Percentiles rank a stretch among this genome's conserved stretches.
Conservation (phyloP, 2,329 filamentous ascomycete species). For the Elsinoe batatas region DNA sequence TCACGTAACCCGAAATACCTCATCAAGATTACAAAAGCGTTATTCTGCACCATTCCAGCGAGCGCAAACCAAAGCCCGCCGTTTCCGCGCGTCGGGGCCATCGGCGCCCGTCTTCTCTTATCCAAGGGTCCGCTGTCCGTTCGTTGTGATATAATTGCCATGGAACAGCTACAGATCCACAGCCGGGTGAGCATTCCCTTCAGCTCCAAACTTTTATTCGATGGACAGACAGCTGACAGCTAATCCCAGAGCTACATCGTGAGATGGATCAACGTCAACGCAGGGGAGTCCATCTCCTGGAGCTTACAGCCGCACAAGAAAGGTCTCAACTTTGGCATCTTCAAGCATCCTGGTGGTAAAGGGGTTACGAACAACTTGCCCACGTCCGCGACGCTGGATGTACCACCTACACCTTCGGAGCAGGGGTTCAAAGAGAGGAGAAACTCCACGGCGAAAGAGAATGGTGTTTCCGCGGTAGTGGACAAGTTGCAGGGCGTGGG, state of each 20-base stretch:
- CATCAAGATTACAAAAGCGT: background rate
- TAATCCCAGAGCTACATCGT: constrained; percentile 79
- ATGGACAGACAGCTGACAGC: constrained; percentile 6
- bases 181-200: background rate
- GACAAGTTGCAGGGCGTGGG: constrained; percentile 55
- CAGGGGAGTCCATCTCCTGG: constrained; percentile 91
- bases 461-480: constrained; percentile 52
- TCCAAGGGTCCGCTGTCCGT: background rate
- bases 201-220: background rate
- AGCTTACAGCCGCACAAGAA: constrained; percentile 97
- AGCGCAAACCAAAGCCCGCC: background rate
- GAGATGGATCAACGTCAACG: constrained; percentile 87
- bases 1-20: background rate
- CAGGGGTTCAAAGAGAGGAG: constrained; percentile 45
- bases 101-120: background rate
- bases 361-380: constrained; percentile 32
- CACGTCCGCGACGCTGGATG: constrained; percentile 32
- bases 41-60: constrained; percentile 2
- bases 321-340: constrained; percentile 95
- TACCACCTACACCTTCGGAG: constrained; percentile 42
- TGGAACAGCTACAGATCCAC: constrained; percentile 14
- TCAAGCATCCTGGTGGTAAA: constrained; percentile 82
- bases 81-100: background rate
- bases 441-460: constrained; percentile 26
- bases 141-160: background rate